phyloP scores from a whole-genome alignment of 2,329 filamentous ascomycete species.

The Arthrobotrys musiformis region DNA sequence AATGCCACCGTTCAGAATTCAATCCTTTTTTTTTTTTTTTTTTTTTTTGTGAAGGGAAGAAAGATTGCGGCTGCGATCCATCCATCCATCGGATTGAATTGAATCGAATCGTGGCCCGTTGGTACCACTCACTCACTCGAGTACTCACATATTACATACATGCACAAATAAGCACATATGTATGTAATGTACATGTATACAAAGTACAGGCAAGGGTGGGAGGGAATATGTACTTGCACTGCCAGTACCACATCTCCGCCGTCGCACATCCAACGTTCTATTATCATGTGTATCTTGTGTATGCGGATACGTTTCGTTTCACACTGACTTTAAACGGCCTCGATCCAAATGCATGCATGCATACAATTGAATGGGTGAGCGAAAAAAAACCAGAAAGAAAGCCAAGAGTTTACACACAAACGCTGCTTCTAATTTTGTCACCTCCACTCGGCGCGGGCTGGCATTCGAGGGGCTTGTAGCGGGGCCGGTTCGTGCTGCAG shows the following conservation, averaged over 20 bases:
- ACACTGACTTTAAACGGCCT: neutral
- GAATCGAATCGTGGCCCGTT: constrained; percentile 1
- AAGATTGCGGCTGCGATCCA: neutral
- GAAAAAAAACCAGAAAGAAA: neutral
- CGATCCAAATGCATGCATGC: too few relatives aligned
- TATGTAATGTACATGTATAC: neutral
- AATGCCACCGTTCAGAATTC: too few relatives aligned
- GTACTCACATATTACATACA: too few relatives aligned
- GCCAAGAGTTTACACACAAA: neutral
- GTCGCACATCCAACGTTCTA: neutral
- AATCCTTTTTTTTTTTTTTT: too few relatives aligned
- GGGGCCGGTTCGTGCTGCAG: neutral
- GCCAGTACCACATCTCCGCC: neutral
- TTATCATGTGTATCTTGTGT: neutral
- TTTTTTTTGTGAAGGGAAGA: too few relatives aligned
- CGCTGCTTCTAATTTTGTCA: constrained; percentile 45
- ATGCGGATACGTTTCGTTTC: constrained; percentile 29
- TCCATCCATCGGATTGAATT: neutral
- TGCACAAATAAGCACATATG: too few relatives aligned
- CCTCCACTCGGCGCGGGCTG: too few relatives aligned
- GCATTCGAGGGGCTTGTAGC: constrained; percentile 29
- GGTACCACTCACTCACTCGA: neutral
- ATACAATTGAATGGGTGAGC: neutral
- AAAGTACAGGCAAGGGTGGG: too few relatives aligned
- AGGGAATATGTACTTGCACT: neutral